Evolutionary conservation across 2,329 filamentous ascomycete genomes (phyloP).

Genomic region (Aschersonia sp.): DNA sequence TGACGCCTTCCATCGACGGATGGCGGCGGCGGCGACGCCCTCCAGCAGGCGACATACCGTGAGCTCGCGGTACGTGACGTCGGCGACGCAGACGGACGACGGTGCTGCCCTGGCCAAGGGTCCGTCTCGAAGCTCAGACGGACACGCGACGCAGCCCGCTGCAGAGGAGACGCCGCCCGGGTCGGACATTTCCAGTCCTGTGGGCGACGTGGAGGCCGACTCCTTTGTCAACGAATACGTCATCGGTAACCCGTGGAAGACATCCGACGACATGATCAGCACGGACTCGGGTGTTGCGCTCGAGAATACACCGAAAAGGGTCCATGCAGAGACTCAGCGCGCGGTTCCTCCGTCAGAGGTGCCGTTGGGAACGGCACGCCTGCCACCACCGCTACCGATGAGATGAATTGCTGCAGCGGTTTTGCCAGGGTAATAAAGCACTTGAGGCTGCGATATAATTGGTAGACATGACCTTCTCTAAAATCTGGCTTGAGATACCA

Average conservation of each 20-base stretch:
- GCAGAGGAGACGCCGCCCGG: background rate
- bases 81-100: constrained; percentile 12
- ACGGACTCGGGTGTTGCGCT: background rate
- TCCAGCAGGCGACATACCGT: constrained; percentile 1
- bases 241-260: constrained; percentile 1
- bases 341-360: too few species aligned
- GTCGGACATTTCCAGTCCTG: background rate
- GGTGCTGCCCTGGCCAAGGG: background rate
- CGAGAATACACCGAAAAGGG: background rate
- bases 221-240: constrained; percentile 1
- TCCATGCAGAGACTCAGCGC: too few species aligned
- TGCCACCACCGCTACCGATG: constrained; percentile 1
- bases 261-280: background rate
- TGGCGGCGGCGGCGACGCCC: background rate
- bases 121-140: background rate
- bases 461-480: too few species aligned
- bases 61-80: constrained; percentile 8
- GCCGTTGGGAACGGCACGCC: background rate
- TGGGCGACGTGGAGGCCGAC: background rate
- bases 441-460: too few species aligned
- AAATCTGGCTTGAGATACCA: too few species aligned
- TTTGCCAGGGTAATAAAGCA: too few species aligned
- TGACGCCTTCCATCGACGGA: constrained; percentile 18
- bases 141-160: background rate
- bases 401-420: background rate